Base-by-base conservation (phyloP, 2,329 filamentous ascomycete genomes). In the Trichoderma endophyticum region DNA sequence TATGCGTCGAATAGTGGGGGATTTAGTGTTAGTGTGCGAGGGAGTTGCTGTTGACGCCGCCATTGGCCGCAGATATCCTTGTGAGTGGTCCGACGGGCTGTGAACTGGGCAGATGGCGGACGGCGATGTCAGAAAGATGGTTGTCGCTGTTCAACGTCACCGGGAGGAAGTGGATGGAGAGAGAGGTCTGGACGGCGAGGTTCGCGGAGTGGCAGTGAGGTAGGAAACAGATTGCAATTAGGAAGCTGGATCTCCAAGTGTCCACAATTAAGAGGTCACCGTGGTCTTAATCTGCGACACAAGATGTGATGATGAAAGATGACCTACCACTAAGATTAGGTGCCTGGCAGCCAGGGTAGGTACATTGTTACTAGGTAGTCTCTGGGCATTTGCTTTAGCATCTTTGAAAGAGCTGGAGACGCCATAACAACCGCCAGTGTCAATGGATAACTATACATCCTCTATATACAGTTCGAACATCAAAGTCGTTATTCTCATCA, bases 1-100 rank as follows among this genome's bases (percentile, higher is more conserved):
- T 81, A 97, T 96, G 80, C 93, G 92, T 82, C 92, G 91, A 80
- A 96, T 93, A 32, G 93, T 95, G 57, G 93, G 93, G 74, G 91
- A 94, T 80, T 93, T 94, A 77, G 91, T 89, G 81, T 92, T 93
- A 84, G 92, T 83, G 76, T 84, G 79, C 28, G 80, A 77, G 28
- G 79, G 84, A 54, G 74, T 83, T 32, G 82, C 26, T 24, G 54
- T 54, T 63, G 59, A 56, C 18, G 68, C 21, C 43, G 68, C 68
- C 68, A 70, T 70, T 30, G 43, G 66, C 59, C 26, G 24, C 34
- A 59, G 34, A 67, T 59, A 39, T 32, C 26, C 54, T 43, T 59
- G 54, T 7, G 34, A 21, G 18, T 59, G n/a, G 34, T 18, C 28
- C 54, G 18, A 32, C 2, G 5, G 32, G 28, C 36, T 15, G 54